Base-by-base conservation (phyloP, 345 rosid species). In the Euphorbia pulcherrima region DNA sequence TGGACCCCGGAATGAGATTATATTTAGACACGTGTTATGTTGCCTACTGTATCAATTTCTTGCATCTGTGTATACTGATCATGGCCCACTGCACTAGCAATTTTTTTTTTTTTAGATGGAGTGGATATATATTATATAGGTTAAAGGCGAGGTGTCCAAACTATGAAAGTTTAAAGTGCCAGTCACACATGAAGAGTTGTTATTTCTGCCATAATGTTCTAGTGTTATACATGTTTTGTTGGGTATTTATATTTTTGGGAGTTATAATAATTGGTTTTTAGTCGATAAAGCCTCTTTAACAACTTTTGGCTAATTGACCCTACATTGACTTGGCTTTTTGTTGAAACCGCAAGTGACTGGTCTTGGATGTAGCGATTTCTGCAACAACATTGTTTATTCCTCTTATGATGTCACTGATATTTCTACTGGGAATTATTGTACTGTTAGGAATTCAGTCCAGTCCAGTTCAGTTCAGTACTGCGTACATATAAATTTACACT, bases 391-490 rank as follows among this genome's bases (percentile, higher is more conserved):
- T 79, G 52, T 72, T 44, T 71, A 65, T 73, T 66, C 56, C 70
- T 60, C 57, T 71, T 72, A 48, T 65, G 60, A 59, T 74, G 48
- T 71, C 44, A 62, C 86, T 84, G 80, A 78, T 82, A 62, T 57
- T 76, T 64, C 59, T 76, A 65, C 73, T 81, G 82, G 79, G 84
- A 77, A 81, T 74, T 82, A 68, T 83, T 83, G 86, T 83, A 83
- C 86, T 87, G 79, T 82, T 87, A n/a, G n/a, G n/a, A n/a, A n/a
- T n/a, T n/a, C n/a, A n/a, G n/a, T n/a, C n/a, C n/a, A n/a, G n/a
- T n/a, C n/a, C n/a, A n/a, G n/a, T n/a, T n/a, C n/a, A n/a, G n/a
- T n/a, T n/a, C n/a, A n/a, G n/a, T n/a, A n/a, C n/a, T n/a, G n/a
- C n/a, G n/a, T n/a, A n/a, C n/a, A n/a, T n/a, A n/a, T n/a, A n/a